phyloP scores from a whole-genome alignment of 2,329 filamentous ascomycete species.

The Penicillium sp. region DNA sequence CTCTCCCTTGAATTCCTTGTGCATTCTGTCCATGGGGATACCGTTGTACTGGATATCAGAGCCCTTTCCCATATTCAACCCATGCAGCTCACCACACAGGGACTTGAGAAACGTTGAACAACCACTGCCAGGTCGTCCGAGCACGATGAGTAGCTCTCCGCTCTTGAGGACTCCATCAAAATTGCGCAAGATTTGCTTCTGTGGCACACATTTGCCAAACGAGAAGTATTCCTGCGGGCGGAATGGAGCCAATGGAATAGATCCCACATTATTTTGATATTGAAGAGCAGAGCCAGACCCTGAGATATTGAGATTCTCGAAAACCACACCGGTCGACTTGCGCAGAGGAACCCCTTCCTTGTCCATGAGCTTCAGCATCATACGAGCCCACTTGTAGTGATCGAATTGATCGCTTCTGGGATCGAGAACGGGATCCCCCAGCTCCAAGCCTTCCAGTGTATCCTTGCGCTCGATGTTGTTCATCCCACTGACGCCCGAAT shows the following conservation, averaged over 20 bases:
- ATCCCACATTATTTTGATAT: constrained; percentile 65
- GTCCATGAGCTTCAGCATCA: constrained; percentile 51
- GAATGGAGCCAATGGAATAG: constrained; percentile 57
- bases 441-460: constrained; percentile 39
- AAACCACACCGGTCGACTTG: constrained; percentile 60
- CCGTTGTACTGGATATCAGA: constrained; percentile 78
- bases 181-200: constrained; percentile 55
- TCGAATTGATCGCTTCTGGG: constrained; percentile 53
- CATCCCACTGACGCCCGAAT: constrained; percentile 18
- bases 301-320: constrained; percentile 63
- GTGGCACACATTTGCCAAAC: constrained; percentile 44
- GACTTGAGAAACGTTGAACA: constrained; percentile 85
- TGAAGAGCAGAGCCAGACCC: constrained; percentile 66
- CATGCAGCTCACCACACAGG: constrained; percentile 75
- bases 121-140: constrained; percentile 43
- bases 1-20: constrained; percentile 52
- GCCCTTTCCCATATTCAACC: constrained; percentile 66
- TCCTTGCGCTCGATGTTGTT: constrained; percentile 28
- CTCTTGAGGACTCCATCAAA: constrained; percentile 54
- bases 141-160: constrained; percentile 47
- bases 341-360: constrained; percentile 53
- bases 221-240: constrained; percentile 55
- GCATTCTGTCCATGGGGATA: constrained; percentile 66
- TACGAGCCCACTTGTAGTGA: constrained; percentile 52
- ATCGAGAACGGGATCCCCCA: constrained; percentile 52